These are phyloP conservation scores for Fusarium sororula DNA, from an alignment of 2,329 filamentous ascomycete species.

Conservation along the genomic window DNA sequence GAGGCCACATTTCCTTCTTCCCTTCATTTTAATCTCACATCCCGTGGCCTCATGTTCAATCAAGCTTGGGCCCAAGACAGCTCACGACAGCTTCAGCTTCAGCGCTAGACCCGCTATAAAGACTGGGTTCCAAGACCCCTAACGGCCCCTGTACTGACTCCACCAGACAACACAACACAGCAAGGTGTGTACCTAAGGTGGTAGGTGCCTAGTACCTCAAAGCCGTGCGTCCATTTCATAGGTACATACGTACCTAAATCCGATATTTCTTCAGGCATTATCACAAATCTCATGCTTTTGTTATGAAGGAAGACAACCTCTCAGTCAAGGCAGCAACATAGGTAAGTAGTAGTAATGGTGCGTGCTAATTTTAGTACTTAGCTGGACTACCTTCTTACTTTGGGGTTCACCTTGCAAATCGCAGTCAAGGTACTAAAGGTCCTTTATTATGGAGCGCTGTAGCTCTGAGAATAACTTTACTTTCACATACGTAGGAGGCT, in stretches of 20 bases:
- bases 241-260: not conserved
- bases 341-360: not conserved
- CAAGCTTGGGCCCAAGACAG: slow-evolving; percentile 2
- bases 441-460: too few species aligned
- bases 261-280: not conserved
- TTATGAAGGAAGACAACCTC: not conserved
- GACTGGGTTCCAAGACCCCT: not conserved
- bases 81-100: slow-evolving; percentile 25
- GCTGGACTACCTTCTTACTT: not conserved
- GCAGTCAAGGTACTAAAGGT: too few species aligned
- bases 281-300: not conserved
- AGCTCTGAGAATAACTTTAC: too few species aligned
- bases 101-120: slow-evolving; percentile 6
- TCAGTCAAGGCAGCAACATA: not conserved
- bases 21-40: not conserved
- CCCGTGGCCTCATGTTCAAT: not conserved
- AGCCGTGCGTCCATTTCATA: not conserved
- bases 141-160: not conserved
- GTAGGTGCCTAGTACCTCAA: too few species aligned
- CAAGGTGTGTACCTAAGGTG: too few species aligned
- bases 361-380: not conserved
- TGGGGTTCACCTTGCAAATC: not conserved
- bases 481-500: too few species aligned
- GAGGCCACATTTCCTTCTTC: not conserved
- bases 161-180: slow-evolving; percentile 10